phyloP scores from a whole-genome alignment of 1,284 basidiomycete genomes.

The Athelia sp. region DNA sequence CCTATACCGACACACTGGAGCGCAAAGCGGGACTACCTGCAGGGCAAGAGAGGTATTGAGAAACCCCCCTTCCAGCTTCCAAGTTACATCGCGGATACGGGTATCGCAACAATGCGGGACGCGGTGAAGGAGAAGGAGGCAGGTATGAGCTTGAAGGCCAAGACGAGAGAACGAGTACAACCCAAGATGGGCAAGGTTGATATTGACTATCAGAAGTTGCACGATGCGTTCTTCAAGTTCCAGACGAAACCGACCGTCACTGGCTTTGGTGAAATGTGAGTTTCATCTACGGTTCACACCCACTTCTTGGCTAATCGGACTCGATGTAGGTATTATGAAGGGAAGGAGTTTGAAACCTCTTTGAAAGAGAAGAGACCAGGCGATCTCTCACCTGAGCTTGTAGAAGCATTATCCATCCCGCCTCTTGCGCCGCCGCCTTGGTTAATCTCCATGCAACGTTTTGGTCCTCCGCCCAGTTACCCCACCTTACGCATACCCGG shows the following conservation, averaged over 20 bases:
- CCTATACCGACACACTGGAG: constrained; percentile 97
- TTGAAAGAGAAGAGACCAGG: constrained; percentile 95
- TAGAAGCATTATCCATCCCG: constrained; percentile 97
- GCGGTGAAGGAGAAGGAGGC: constrained; percentile 98
- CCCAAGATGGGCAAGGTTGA: constrained; percentile 99
- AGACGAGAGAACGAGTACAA: constrained; percentile 97
- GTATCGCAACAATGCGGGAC: constrained; percentile 96
- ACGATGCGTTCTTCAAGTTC: constrained; percentile 99
- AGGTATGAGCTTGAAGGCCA: constrained; percentile 88
- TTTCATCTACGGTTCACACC: constrained; percentile 9
- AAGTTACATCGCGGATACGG: constrained; percentile 96
- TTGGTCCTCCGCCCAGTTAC: constrained; percentile 96
- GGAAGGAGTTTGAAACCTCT: constrained; percentile 98
- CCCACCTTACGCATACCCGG: constrained; percentile 94
- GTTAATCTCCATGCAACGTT: constrained; percentile 99
- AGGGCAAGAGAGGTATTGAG: constrained; percentile 96
- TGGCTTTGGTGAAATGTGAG: constrained; percentile 89
- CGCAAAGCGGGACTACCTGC: constrained; percentile 94
- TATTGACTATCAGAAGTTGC: constrained; percentile 99
- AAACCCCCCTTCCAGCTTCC: constrained; percentile 94
- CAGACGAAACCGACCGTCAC: constrained; percentile 89
- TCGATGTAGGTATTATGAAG: constrained; percentile 87
- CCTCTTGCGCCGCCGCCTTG: constrained; percentile 97
- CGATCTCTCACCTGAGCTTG: constrained; percentile 93
- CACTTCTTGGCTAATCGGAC: constrained; percentile 8